Base-by-base conservation (phyloP, 768 basidiomycete genomes). In the Boletellus sp. region DNA sequence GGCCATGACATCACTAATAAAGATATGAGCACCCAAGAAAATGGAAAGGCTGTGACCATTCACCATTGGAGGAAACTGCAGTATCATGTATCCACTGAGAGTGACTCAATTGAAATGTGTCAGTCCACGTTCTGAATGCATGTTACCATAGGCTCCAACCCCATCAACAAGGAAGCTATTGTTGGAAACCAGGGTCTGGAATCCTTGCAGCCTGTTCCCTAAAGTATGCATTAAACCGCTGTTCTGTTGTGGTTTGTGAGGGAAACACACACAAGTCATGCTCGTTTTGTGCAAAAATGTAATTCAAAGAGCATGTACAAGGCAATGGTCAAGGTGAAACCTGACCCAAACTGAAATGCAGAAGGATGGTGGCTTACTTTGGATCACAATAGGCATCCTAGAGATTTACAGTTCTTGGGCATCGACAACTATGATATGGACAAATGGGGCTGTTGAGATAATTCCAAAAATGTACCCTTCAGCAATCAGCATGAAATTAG, bases 1-100 rank as follows among this genome's bases (percentile, higher is more conserved):
- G n/a, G n/a, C 38, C n/a, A 31, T 12, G 12, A 20, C 20, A 3
- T 4, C 24, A 8, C 8, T 26, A 26, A 26, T 4, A 26, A 26
- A 26, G 8, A 26, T 26, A 26, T 8, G 24, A 26, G 24, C 24
- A 16, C 13, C 32, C 22, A 22, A 2, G 3, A 3, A 15, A 11
- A 7, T 9, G 11, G 6, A 5, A 3, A 15, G 8, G 10, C 12
- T 17, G 13, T 28, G 6, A 8, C 6, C 4, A 68, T 80, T 62
- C 57, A 81, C 84, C 59, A 68, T 62, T 2, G 84, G 84, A 15
- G 82, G 78, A 62, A 79, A 86, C 67, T 83, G 80, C 5, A 84
- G 85, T 3, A 87, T 65, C 86, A 89, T 88, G 55, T 90, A 86
- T 16, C 87, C 88, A 54, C 81, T 82, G 8, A 87, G 74, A 20